Evolutionary conservation across 2,329 filamentous ascomycete species (phyloP), one percentile per base, ranked within the genome.

Genomic region (Colletotrichum godetiae): DNA sequence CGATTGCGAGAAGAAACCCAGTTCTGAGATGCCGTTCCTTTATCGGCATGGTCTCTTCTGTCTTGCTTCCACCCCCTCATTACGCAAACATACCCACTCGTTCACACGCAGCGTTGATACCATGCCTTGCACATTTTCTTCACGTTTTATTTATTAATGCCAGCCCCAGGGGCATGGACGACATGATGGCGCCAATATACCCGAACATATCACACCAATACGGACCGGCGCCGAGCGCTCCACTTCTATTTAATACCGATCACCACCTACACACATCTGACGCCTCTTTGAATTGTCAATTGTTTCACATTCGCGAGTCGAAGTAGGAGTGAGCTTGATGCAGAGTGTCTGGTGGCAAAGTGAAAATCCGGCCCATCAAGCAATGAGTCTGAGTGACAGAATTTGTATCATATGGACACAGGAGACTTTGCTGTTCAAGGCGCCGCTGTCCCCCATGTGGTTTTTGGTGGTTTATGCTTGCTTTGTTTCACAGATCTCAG

Each of bases 1-100:
- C 88, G 88, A 12, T 81, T 90, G 42, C 84, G 88, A 49, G 88
- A 90, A 74, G 88, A 90, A 79, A 85, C 84, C n/a, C 85, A 84
- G 76, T 87, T 85, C 75, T 87, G 79, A 81, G 74, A 73, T 74
- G 71, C 78, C 77, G 56, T 76, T 67, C 76, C 11, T 3, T 49
- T 3, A 63, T 33, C 73, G 73, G 74, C 74, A 72, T 78, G 75
- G 77, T 42, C 15, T 10, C 35, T 19, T 12, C 10, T 12, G 15
- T 46, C 13, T 52, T 19, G 5, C 19, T 27, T 55, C 31, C 13
- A 19, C 19, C 29, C 56, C 4, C 35, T 33, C 74, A 78, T 76
- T 79, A 74, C 72, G 73, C 77, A 74, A 56, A 78, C 77, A 81
- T 78, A 80, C 79, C 78, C 78, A 79, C 76, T 79, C 79, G 74